These are phyloP conservation scores for Kodamaea leandrae DNA, from an alignment of 805 yeast genomes.

Conservation along the genomic window DNA sequence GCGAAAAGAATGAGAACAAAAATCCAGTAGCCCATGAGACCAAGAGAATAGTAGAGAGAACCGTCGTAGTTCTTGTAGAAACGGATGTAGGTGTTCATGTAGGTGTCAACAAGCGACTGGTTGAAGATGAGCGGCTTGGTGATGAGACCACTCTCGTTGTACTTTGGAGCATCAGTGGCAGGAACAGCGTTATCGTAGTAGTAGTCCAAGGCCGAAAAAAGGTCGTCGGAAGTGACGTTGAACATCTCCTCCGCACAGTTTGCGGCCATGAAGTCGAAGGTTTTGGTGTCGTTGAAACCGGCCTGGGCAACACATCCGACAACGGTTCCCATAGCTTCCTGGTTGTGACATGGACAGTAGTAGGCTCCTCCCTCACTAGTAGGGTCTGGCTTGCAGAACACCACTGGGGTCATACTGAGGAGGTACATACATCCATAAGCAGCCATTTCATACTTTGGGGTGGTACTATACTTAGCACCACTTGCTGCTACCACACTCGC, in stretches of 20 bases:
- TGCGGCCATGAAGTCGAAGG: constrained; percentile 12
- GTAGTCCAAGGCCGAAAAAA: constrained; percentile 9
- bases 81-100: constrained; percentile 13
- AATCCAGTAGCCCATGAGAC: constrained; percentile 39
- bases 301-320: constrained; percentile 25
- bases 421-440: neutral
- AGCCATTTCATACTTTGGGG: neutral
- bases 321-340: constrained; percentile 28
- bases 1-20: constrained; percentile 35
- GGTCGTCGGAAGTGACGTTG: constrained; percentile 19
- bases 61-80: constrained; percentile 23
- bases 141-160: constrained; percentile 16
- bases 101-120: constrained; percentile 10
- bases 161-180: constrained; percentile 20
- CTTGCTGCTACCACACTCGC: too few species aligned
- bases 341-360: constrained; percentile 25
- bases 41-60: constrained; percentile 28
- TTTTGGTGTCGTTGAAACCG: constrained; percentile 11
- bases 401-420: constrained; percentile 1
- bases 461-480: neutral
- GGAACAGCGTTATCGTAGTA: constrained; percentile 17
- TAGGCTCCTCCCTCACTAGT: neutral
- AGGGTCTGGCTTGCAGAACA: constrained; percentile 5
- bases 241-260: constrained; percentile 16
- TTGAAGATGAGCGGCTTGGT: constrained; percentile 26